Conservation (phyloP, 2,329 filamentous ascomycete species). For the Arachnopeziza araneosa region DNA sequence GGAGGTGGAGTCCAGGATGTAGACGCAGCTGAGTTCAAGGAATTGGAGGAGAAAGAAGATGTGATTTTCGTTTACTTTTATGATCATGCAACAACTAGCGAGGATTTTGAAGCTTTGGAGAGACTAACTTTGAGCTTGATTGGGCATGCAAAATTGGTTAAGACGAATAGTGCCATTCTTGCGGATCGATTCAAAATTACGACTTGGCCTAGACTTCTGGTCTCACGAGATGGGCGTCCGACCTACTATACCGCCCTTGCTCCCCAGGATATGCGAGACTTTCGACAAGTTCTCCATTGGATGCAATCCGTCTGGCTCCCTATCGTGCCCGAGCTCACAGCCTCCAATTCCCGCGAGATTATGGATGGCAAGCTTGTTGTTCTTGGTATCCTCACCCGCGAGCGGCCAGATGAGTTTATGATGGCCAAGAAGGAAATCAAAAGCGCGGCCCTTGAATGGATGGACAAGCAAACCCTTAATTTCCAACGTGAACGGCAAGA, state of each 20-base stretch:
- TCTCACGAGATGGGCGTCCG: conserved; percentile 81
- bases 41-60: conserved; percentile 85
- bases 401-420: conserved; percentile 72
- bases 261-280: conserved; percentile 88
- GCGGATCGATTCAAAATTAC: conserved; percentile 87
- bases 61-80: conserved; percentile 98
- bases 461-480: conserved; percentile 87
- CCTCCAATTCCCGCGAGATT: conserved; percentile 85
- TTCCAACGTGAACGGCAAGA: conserved; percentile 94
- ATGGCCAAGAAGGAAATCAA: conserved; percentile 84
- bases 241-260: conserved; percentile 86
- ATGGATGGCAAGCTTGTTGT: conserved; percentile 97
- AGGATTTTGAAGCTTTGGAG: conserved; percentile 87
- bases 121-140: conserved; percentile 82
- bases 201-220: conserved; percentile 90
- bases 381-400: conserved; percentile 77
- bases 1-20: conserved; percentile 76
- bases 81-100: conserved; percentile 85
- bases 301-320: conserved; percentile 97
- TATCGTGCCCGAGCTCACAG: conserved; percentile 88
- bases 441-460: conserved; percentile 93
- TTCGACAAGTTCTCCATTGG: conserved; percentile 74
- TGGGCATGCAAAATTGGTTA: conserved; percentile 86
- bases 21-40: conserved; percentile 67
- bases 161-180: conserved; percentile 73